These are phyloP conservation scores for Asterionellopsis glacialis DNA, from an alignment of 108 stramenopile genomes.

Conservation along the genomic window DNA sequence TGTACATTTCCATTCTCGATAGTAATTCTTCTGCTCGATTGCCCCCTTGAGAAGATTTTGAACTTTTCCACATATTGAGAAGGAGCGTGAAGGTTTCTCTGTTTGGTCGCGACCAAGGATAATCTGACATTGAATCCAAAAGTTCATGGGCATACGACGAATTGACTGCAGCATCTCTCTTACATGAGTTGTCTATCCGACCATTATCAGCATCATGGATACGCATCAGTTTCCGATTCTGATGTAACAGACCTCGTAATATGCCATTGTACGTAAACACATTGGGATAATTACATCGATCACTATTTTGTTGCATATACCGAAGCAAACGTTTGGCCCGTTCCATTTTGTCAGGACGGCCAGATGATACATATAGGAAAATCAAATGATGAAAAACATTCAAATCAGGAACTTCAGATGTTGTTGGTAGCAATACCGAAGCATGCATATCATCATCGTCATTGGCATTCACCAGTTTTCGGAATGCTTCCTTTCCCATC, in stretches of 20 bases:
- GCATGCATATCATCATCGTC: no score
- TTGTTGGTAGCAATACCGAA: no score
- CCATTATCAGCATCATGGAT: not conserved
- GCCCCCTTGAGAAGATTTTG: conserved; percentile 27
- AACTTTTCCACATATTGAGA: conserved; percentile 28
- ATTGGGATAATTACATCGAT: no score
- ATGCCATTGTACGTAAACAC: not conserved
- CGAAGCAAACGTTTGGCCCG: no score
- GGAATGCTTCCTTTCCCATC: no score
- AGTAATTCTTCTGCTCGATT: conserved; percentile 35
- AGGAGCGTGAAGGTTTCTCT: conserved; percentile 20
- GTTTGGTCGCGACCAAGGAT: conserved; percentile 9
- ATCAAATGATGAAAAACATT: no score
- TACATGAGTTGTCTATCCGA: not conserved
- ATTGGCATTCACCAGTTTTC: no score
- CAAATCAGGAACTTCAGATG: no score
- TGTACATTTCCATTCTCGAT: conserved; percentile 29
- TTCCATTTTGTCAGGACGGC: no score
- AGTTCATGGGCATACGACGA: not conserved
- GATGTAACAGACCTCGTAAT: not conserved
- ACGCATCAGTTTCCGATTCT: not conserved
- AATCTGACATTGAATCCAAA: no score
- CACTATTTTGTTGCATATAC: no score
- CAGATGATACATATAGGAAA: no score
- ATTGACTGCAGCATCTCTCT: not conserved